Evolutionary conservation across 257 asterid genomes (phyloP), one percentile per base, ranked within the genome.

Genomic region (Fraxinus pennsylvanica): DNA sequence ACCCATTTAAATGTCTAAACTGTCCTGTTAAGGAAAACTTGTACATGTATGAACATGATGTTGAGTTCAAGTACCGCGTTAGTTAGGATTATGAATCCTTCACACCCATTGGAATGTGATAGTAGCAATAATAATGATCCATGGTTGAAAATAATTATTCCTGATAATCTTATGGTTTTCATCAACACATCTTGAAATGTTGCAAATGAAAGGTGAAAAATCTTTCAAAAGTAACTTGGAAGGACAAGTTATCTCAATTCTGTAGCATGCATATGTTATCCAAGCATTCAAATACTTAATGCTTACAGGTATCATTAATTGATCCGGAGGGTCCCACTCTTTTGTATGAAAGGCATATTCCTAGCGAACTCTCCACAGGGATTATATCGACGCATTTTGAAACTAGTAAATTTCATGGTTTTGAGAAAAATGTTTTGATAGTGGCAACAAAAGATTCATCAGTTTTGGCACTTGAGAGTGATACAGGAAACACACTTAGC

Each of bases 401-500:
- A 71, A 84, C 87, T 22, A 91, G 97, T 88, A 91, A 85, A 84
- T 81, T 92, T 78, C 94, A 95, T 78, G 98, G 99, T 63, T 95
- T 95, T 73, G 94, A 95, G 72, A 95, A 95, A 88, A 92, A 90
- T 76, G 89, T 87, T 35, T 78, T 93, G 38, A 75, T 93, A 66
- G 89, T 86, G 38, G 92, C 97, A 30, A 90, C 97, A 25, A 95
- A 89, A 81, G 99, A 93, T 86, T 95, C 98, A 45, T 93, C 99
- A 71, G 82, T 93, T 45, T 43, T 84, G 69, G 87, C 96, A 68
- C 88, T 93, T 2, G 99, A 93, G 84, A 84, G 84, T 80, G 98
- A 91, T 73, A 87, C 94, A 7, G 98, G 99, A 83, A 91, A 86
- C 74, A 80, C 84, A 36, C 82, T 91, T 75, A 88, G 89, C 90